A percentile compares a stretch with the other conserved stretches of the same genome.
Conservation (phyloP, 805 yeast species). For the Suhomyces vadensis region DNA sequence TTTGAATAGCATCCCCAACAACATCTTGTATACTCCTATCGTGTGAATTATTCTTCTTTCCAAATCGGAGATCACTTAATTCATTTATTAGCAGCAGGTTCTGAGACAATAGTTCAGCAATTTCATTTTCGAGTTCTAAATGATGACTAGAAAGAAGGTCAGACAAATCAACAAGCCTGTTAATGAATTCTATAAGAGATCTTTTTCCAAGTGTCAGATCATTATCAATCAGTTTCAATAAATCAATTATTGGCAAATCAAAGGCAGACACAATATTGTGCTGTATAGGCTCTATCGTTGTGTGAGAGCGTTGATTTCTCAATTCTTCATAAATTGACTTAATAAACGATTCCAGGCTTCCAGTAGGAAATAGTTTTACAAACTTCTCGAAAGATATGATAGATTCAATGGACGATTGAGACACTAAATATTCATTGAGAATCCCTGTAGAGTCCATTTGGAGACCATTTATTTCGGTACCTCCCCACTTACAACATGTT, state of each 20-base stretch:
- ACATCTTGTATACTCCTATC: slow-evolving; percentile 14
- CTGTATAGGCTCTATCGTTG: not conserved
- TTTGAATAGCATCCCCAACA: slow-evolving; percentile 18
- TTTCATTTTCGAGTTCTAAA: slow-evolving; percentile 15
- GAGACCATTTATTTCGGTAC: not conserved
- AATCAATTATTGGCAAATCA: slow-evolving; percentile 23
- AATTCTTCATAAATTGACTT: slow-evolving; percentile 16
- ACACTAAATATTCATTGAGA: slow-evolving; percentile 20
- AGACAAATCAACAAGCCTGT: slow-evolving; percentile 26
- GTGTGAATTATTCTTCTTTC: slow-evolving; percentile 10
- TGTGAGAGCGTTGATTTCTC: slow-evolving; percentile 11
- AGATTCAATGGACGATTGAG: slow-evolving; percentile 18
- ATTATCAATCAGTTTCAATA: slow-evolving; percentile 7
- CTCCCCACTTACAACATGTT: too few species aligned
- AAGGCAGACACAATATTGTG: slow-evolving; percentile 14
- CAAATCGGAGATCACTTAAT: slow-evolving; percentile 29
- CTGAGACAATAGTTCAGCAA: slow-evolving; percentile 12
- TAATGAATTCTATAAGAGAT: slow-evolving; percentile 15
- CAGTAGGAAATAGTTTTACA: slow-evolving; percentile 16
- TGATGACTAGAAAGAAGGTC: slow-evolving; percentile 26
- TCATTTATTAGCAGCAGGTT: slow-evolving; percentile 18
- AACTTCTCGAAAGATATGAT: slow-evolving; percentile 22
- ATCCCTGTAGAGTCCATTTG: slow-evolving; percentile 25
- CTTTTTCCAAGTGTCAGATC: slow-evolving; percentile 5
- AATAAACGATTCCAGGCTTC: slow-evolving; percentile 3